Conservation (phyloP, 176 grass and related monocot species). For the Juncus effusus region DNA sequence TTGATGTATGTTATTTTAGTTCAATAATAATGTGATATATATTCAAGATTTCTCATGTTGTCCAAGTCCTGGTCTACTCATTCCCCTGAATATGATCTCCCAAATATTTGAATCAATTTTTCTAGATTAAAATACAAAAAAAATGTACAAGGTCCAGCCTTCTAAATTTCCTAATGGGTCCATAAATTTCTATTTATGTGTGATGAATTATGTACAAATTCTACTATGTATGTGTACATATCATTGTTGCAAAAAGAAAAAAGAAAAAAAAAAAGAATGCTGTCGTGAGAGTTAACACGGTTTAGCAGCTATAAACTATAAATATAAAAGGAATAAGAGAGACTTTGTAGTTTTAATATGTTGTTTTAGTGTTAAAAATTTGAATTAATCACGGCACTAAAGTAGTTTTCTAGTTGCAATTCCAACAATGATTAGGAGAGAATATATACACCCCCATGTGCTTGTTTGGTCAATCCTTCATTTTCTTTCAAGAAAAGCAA, state of each 20-base stretch:
- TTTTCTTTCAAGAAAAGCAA: slow-evolving; percentile 25
- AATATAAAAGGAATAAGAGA: neutral
- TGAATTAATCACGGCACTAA: slow-evolving; percentile 17
- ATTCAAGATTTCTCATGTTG: no score
- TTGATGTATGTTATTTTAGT: no score
- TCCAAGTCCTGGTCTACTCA: no score
- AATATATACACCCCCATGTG: slow-evolving; percentile 13
- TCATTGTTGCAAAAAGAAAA: neutral
- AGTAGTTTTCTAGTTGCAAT: slow-evolving; percentile 2
- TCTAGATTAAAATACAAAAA: neutral
- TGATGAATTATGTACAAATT: no score
- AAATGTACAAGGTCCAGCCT: slow-evolving; percentile 13
- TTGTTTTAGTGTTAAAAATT: slow-evolving; percentile 6
- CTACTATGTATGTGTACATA: neutral
- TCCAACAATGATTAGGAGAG: slow-evolving; percentile 16
- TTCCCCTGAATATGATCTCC: no score
- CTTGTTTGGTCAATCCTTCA: slow-evolving; percentile 21
- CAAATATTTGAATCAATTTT: no score
- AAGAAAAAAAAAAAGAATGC: neutral
- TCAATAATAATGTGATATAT: no score
- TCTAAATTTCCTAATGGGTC: no score
- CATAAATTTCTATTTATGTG: no score
- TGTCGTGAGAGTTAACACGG: slow-evolving; percentile 9
- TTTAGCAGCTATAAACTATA: neutral
- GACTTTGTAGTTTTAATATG: neutral